Percentiles rank a stretch among this genome's conserved stretches.
Conservation (phyloP, 768 basidiomycete genomes). For the Naematelia aurantialba region DNA sequence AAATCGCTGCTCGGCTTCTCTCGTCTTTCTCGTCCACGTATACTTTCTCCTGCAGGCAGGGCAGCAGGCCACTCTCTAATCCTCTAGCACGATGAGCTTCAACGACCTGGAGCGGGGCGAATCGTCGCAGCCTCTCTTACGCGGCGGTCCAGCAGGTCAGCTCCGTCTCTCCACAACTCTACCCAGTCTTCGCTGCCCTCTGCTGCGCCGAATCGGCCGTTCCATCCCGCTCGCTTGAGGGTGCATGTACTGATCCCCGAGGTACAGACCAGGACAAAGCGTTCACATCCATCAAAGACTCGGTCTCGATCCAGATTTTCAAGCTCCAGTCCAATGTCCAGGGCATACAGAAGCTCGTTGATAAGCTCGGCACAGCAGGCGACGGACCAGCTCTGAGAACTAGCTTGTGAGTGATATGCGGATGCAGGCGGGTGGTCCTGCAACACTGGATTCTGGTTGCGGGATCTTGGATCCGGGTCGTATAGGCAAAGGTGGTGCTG, state of each 20-base stretch:
- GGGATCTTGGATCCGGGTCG: not conserved
- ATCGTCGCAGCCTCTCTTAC: slow-evolving; percentile 34
- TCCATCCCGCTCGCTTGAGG: not conserved
- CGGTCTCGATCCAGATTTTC: slow-evolving; percentile 75
- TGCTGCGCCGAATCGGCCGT: not conserved
- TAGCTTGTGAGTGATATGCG: slow-evolving; percentile 69
- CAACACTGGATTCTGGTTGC: too few species aligned
- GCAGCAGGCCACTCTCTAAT: not conserved
- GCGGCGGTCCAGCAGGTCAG: slow-evolving; percentile 32
- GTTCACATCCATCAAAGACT: slow-evolving; percentile 63
- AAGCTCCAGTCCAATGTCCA: slow-evolving; percentile 98
- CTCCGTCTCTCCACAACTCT: not conserved
- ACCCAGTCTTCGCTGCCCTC: slow-evolving; percentile 8
- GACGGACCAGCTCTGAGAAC: slow-evolving; percentile 77
- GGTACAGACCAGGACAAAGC: slow-evolving; percentile 64
- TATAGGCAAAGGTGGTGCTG: too few species aligned
- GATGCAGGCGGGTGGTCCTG: too few species aligned
- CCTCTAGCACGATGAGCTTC: slow-evolving; percentile 36
- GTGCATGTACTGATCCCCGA: too few species aligned
- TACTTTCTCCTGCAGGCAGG: too few species aligned
- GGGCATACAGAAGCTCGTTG: slow-evolving; percentile 91
- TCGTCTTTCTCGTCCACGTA: not conserved
- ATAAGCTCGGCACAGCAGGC: slow-evolving; percentile 79
- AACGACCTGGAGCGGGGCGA: slow-evolving; percentile 48
- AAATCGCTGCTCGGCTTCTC: slow-evolving; percentile 2